A percentile compares a stretch with the other conserved stretches of the same genome.
These are phyloP conservation scores for Parascedosporium putredinis DNA, from an alignment of 2,329 filamentous ascomycete species.

Conservation along the genomic window DNA sequence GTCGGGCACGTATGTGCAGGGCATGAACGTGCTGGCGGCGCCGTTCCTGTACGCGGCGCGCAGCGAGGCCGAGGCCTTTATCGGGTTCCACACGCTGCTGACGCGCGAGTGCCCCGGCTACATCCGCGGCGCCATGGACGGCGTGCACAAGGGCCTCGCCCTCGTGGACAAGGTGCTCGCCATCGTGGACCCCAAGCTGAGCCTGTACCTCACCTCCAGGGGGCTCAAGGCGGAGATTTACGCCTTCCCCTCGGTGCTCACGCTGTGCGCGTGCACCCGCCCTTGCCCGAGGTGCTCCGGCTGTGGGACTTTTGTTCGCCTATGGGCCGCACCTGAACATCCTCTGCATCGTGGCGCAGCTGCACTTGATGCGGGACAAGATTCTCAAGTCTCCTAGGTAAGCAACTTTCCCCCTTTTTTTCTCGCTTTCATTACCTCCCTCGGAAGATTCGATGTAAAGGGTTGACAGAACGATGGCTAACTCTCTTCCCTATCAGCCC, in stretches of 20 bases:
- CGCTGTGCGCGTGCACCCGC: conserved; percentile 94
- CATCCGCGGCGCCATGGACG: conserved; percentile 92
- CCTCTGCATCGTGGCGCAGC: conserved; percentile 88
- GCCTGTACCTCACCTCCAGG: conserved; percentile 72
- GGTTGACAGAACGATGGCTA: background rate
- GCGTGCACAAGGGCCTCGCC: conserved; percentile 83
- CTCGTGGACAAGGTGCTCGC: conserved; percentile 87
- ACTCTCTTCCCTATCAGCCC: conserved; percentile 48
- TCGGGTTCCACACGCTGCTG: conserved; percentile 79
- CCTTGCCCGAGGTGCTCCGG: conserved; percentile 80
- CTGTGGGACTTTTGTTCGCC: conserved; percentile 97
- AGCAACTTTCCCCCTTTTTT: too few species aligned
- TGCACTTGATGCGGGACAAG: conserved; percentile 77
- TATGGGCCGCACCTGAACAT: conserved; percentile 94
- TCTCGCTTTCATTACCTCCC: too few species aligned
- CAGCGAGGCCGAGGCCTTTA: conserved; percentile 90
- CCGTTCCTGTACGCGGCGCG: conserved; percentile 91
- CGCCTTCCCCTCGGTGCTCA: conserved; percentile 89
- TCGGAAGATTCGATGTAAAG: too few species aligned
- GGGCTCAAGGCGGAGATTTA: conserved; percentile 90
- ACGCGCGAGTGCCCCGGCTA: conserved; percentile 86
- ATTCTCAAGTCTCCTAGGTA: conserved; percentile 79
- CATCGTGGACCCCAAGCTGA: conserved; percentile 83
- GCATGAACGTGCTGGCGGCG: conserved; percentile 96
- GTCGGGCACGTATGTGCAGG: conserved; percentile 87